Conservation (phyloP, 2,329 filamentous ascomycete species). For the Hypoxylon sp. region DNA sequence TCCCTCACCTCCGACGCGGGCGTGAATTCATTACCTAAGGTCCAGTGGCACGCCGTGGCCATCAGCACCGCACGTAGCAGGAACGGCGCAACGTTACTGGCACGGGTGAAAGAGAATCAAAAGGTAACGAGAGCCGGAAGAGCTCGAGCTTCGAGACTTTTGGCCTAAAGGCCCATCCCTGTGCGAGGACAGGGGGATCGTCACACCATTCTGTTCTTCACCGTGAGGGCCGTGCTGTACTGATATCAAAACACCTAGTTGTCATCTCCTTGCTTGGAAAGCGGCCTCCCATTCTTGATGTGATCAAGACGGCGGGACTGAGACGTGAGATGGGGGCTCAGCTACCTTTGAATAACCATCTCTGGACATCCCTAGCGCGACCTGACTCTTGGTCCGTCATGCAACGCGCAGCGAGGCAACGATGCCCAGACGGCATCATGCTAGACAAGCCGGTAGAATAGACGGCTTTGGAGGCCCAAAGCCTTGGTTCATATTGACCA, state of each 20-base stretch:
- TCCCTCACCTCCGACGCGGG: background rate
- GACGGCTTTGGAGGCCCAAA: no score
- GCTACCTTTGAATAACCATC: background rate
- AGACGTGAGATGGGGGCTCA: background rate
- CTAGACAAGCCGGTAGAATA: slow-evolving; percentile 6
- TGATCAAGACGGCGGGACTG: background rate
- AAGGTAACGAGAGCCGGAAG: no score
- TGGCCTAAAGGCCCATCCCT: no score
- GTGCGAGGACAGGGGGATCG: no score
- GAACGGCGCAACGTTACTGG: no score
- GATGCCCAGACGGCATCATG: slow-evolving; percentile 15
- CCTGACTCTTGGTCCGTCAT: slow-evolving; percentile 14
- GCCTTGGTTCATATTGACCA: slow-evolving; percentile 13
- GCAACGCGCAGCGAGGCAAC: slow-evolving; percentile 8
- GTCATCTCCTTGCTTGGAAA: background rate
- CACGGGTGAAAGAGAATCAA: no score
- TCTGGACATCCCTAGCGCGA: slow-evolving; percentile 12
- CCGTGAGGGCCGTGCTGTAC: background rate
- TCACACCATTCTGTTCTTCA: background rate
- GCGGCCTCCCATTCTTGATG: background rate
- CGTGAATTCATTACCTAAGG: no score
- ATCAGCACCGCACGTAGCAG: no score
- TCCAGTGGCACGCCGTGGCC: no score
- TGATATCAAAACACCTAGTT: background rate
- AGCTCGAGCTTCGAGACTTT: no score